A percentile compares a stretch with the other conserved stretches of the same genome.
phyloP scores from a whole-genome alignment of 768 basidiomycete species.

The Cubamyces sp. region DNA sequence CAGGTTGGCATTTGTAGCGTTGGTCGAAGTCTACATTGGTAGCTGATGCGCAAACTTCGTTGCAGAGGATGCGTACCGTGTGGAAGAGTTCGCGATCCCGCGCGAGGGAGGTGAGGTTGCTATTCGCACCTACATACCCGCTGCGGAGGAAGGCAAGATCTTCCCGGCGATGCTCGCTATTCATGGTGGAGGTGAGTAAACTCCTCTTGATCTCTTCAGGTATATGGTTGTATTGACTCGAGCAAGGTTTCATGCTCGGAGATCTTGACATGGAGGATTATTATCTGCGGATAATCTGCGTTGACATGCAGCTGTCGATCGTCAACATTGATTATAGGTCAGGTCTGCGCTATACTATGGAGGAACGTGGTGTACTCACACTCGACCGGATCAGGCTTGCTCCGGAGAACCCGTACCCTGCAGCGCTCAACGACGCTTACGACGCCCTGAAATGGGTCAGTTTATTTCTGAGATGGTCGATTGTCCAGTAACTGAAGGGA shows the following conservation, averaged over 20 bases:
- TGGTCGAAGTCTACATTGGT: no score
- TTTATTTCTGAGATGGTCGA: no score
- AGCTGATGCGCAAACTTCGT: no score
- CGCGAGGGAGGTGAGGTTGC: neutral
- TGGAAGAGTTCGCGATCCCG: neutral
- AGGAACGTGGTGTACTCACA: no score
- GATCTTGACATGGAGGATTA: constrained; percentile 26
- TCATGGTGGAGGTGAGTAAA: constrained; percentile 20
- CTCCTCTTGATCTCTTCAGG: no score
- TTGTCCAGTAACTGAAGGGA: no score
- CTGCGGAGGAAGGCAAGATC: neutral
- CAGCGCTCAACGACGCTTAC: constrained; percentile 28
- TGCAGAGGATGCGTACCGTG: neutral
- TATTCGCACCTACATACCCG: neutral
- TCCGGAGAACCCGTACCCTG: constrained; percentile 34
- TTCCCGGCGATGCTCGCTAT: constrained; percentile 13
- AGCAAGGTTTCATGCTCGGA: constrained; percentile 15
- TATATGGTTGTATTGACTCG: no score
- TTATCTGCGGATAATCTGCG: constrained; percentile 23
- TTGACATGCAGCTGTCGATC: constrained; percentile 24
- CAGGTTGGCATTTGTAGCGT: neutral
- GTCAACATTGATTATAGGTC: constrained; percentile 28
- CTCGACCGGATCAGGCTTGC: constrained; percentile 25
- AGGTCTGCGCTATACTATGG: neutral
- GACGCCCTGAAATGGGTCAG: no score